Conservation (phyloP, 2,329 filamentous ascomycete species). For the Scolecobasidium constrictum region DNA sequence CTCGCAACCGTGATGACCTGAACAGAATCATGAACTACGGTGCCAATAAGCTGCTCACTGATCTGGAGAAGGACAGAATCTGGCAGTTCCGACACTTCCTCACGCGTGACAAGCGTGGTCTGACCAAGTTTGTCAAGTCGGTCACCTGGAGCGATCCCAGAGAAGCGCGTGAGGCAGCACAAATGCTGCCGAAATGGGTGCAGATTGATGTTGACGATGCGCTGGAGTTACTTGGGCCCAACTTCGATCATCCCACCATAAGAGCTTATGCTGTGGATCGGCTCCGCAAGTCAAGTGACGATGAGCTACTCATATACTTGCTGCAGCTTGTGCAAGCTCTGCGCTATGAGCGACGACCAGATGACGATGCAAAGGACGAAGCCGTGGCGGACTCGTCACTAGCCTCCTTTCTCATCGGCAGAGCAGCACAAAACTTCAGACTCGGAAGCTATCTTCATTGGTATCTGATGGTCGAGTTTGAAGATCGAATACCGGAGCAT, state of each 20-base stretch:
- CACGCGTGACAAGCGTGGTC: slow-evolving; percentile 74
- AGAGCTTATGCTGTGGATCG: slow-evolving; percentile 89
- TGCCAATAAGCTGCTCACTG: slow-evolving; percentile 75
- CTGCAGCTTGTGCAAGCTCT: slow-evolving; percentile 91
- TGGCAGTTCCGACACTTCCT: slow-evolving; percentile 98
- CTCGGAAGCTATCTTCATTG: slow-evolving; percentile 94
- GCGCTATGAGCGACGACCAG: slow-evolving; percentile 75
- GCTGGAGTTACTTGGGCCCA: slow-evolving; percentile 82
- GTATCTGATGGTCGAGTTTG: slow-evolving; percentile 98
- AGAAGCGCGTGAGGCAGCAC: slow-evolving; percentile 80
- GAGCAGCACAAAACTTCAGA: slow-evolving; percentile 78
- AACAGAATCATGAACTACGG: slow-evolving; percentile 80
- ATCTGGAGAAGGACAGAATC: slow-evolving; percentile 89
- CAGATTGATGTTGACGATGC: slow-evolving; percentile 97
- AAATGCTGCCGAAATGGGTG: slow-evolving; percentile 85
- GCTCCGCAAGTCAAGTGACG: slow-evolving; percentile 81
- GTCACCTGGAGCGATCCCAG: slow-evolving; percentile 84
- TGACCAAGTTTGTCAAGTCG: slow-evolving; percentile 97
- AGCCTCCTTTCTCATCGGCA: slow-evolving; percentile 76
- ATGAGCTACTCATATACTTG: slow-evolving; percentile 83
- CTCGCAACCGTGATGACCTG: slow-evolving; percentile 87
- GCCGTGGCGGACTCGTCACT: slow-evolving; percentile 67
- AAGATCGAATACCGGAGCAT: slow-evolving; percentile 40
- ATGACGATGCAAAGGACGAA: slow-evolving; percentile 41
- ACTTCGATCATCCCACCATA: slow-evolving; percentile 79